Conservation (phyloP, 768 basidiomycete genomes). For the Cyclocybe aegerita region DNA sequence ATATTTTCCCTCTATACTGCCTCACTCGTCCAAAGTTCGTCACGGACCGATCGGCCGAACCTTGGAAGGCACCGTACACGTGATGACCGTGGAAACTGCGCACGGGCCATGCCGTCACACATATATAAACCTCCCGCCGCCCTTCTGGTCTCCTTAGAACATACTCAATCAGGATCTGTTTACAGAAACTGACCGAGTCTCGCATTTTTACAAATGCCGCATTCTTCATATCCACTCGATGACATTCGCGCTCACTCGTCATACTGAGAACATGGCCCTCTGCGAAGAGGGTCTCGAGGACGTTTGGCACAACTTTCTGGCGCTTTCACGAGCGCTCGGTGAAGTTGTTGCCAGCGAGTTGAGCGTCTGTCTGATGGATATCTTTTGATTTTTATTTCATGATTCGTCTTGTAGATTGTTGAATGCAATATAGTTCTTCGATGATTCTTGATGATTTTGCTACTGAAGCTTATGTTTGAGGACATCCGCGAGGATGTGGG, state of each 20-base stretch:
- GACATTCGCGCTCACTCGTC: conserved; percentile 64
- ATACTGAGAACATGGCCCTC: conserved; percentile 60
- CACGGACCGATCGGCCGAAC: background rate
- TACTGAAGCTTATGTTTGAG: too few relatives aligned
- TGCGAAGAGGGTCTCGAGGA: conserved; percentile 52
- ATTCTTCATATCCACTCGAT: conserved; percentile 73
- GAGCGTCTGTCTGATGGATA: conserved; percentile 67
- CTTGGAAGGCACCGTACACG: conserved; percentile 4
- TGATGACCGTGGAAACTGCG: conserved; percentile 16
- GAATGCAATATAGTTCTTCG: background rate
- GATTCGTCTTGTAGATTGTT: background rate
- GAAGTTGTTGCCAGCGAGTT: conserved; percentile 45
- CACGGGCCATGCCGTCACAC: conserved; percentile 25
- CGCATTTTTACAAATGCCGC: conserved; percentile 78
- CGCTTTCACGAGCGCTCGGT: conserved; percentile 25
- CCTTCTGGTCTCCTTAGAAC: conserved; percentile 49
- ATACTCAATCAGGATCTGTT: conserved; percentile 84
- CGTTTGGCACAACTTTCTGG: conserved; percentile 47
- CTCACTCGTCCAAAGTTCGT: too few relatives aligned
- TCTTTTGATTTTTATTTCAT: conserved; percentile 10
- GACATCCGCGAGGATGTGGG: too few relatives aligned
- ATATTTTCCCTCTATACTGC: too few relatives aligned
- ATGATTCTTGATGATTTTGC: too few relatives aligned
- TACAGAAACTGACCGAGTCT: conserved; percentile 81
- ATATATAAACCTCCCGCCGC: conserved; percentile 24